A percentile compares a stretch with the other conserved stretches of the same genome.
Evolutionary conservation across 148 eudicot species (phyloP).

Genomic region (Camellia granthamiana): DNA sequence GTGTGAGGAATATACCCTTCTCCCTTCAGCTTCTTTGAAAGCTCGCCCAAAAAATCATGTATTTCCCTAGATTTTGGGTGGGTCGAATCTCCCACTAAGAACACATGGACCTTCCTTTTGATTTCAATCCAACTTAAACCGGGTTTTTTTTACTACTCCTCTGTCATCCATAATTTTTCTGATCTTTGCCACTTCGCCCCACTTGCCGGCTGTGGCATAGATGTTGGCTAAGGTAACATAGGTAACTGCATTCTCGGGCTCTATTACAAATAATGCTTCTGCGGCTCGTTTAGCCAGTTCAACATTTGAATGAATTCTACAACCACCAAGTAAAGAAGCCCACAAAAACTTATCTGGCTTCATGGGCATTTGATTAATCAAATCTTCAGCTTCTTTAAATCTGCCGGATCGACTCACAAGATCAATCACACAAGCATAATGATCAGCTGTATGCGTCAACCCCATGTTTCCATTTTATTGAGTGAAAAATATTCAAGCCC

Average conservation of each 20-base stretch:
- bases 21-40: slow-evolving; percentile 51
- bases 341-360: slow-evolving; percentile 16
- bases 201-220: slow-evolving; percentile 15
- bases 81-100: slow-evolving; percentile 52
- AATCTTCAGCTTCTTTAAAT: slow-evolving; percentile 9
- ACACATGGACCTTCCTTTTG: slow-evolving; percentile 42
- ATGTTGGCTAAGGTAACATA: slow-evolving; percentile 15
- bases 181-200: slow-evolving; percentile 10
- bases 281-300: slow-evolving; percentile 15
- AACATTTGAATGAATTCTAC: slow-evolving; percentile 16
- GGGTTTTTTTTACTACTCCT: slow-evolving; percentile 47
- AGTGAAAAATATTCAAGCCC: slow-evolving; percentile 15
- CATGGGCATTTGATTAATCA: slow-evolving; percentile 15
- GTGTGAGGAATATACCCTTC: slow-evolving; percentile 64
- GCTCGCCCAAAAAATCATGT: slow-evolving; percentile 35
- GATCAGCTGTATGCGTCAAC: slow-evolving; percentile 5
- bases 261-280: slow-evolving; percentile 14
- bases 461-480: slow-evolving; percentile 7
- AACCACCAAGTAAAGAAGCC: slow-evolving; percentile 17
- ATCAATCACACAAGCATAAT: slow-evolving; percentile 14
- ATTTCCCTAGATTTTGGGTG: slow-evolving; percentile 45
- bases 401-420: slow-evolving; percentile 16
- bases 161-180: slow-evolving; percentile 28
- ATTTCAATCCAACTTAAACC: slow-evolving; percentile 58
- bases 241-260: slow-evolving; percentile 7